phyloP scores from a whole-genome alignment of 2,329 filamentous ascomycete species.

The Alternaria novae-zelandiae region DNA sequence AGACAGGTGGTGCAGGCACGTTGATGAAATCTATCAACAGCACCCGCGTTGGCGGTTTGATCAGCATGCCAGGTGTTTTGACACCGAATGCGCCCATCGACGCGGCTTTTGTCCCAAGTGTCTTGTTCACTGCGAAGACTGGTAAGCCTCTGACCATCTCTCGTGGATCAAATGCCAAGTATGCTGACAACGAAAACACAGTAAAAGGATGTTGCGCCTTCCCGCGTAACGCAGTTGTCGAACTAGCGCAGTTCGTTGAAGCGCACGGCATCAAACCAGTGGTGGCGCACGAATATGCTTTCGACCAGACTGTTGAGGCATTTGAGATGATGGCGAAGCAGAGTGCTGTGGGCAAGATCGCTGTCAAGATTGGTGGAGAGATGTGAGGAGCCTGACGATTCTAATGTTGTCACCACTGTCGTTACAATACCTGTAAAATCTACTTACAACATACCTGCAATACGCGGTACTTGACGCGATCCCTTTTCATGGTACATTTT shows the following conservation, averaged over 20 bases:
- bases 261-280: conserved; percentile 28
- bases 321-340: conserved; percentile 26
- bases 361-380: conserved; percentile 19
- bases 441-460: neutral
- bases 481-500: neutral
- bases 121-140: neutral
- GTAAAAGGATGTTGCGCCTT: conserved; percentile 29
- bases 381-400: neutral
- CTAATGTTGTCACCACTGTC: neutral
- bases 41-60: conserved; percentile 54
- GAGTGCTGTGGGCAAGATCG: conserved; percentile 31
- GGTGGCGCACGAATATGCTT: conserved; percentile 23
- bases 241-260: conserved; percentile 27
- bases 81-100: neutral
- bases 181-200: conserved; percentile 6
- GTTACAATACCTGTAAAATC: neutral
- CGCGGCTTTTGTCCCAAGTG: neutral
- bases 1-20: conserved; percentile 52
- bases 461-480: neutral
- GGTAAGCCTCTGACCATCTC: neutral
- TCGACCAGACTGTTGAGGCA: conserved; percentile 22
- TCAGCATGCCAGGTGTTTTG: conserved; percentile 55
- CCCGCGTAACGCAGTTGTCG: conserved; percentile 20
- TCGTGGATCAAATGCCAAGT: neutral
- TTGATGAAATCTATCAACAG: conserved; percentile 55